These are phyloP conservation scores for Colletotrichum spinosum DNA, from an alignment of 2,329 filamentous ascomycete species.

Conservation along the genomic window DNA sequence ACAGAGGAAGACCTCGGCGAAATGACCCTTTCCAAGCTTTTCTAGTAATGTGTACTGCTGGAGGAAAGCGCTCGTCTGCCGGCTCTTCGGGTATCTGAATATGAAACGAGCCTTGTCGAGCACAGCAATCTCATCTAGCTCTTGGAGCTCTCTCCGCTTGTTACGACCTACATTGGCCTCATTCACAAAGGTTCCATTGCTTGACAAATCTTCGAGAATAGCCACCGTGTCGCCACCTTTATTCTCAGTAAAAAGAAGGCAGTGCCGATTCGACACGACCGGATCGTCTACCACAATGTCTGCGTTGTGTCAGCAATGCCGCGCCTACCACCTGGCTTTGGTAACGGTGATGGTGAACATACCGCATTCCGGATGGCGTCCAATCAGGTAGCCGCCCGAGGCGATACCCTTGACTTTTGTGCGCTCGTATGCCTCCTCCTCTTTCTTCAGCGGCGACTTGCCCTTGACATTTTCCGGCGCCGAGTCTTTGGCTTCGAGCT, in stretches of 20 bases:
- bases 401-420: slow-evolving; percentile 71
- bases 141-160: slow-evolving; percentile 86
- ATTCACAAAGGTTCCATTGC: slow-evolving; percentile 96
- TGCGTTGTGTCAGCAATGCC: slow-evolving; percentile 43
- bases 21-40: slow-evolving; percentile 93
- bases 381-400: slow-evolving; percentile 89
- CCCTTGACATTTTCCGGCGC: slow-evolving; percentile 52
- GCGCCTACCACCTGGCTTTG: too few species aligned
- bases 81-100: slow-evolving; percentile 86
- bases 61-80: slow-evolving; percentile 80
- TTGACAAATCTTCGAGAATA: slow-evolving; percentile 91
- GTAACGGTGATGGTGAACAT: slow-evolving; percentile 50
- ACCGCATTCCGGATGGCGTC: slow-evolving; percentile 94
- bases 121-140: slow-evolving; percentile 91
- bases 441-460: slow-evolving; percentile 62
- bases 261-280: slow-evolving; percentile 89
- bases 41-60: slow-evolving; percentile 89
- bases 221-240: slow-evolving; percentile 72
- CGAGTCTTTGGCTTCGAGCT: slow-evolving; percentile 52
- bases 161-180: slow-evolving; percentile 92
- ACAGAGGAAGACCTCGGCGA: slow-evolving; percentile 92
- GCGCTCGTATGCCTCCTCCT: slow-evolving; percentile 71
- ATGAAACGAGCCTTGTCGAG: slow-evolving; percentile 88
- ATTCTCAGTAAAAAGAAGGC: slow-evolving; percentile 73
- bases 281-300: slow-evolving; percentile 81